A percentile compares a stretch with the other conserved stretches of the same genome.
These are phyloP conservation scores for Aspergillus eucalypticola DNA, from an alignment of 2,329 filamentous ascomycete species.

Conservation along the genomic window DNA sequence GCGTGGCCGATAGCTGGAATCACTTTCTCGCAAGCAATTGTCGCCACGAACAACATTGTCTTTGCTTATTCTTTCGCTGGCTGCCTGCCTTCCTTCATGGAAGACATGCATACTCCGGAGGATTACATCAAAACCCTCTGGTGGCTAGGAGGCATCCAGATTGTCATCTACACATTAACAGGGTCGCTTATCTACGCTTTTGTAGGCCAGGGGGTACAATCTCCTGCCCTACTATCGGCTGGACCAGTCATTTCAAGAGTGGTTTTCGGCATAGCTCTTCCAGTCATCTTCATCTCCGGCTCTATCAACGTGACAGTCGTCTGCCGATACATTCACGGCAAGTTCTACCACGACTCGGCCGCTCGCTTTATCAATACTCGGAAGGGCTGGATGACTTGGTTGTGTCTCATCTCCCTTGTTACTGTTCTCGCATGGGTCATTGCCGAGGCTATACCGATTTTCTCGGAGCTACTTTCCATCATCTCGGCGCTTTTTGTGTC, in stretches of 20 bases:
- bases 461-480: conserved; percentile 27
- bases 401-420: conserved; percentile 16
- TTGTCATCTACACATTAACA: conserved; percentile 12
- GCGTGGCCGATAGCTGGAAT: conserved; percentile 19
- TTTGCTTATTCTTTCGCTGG: conserved; percentile 42
- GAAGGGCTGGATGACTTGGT: conserved; percentile 23
- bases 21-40: conserved; percentile 29
- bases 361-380: conserved; percentile 20
- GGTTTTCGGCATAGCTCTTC: conserved; percentile 12
- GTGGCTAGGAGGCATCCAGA: conserved; percentile 11
- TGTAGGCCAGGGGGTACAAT: conserved; percentile 27
- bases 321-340: conserved; percentile 22
- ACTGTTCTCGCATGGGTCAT: conserved; percentile 23
- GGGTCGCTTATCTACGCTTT: conserved; percentile 28
- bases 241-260: conserved; percentile 14
- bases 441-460: conserved; percentile 24
- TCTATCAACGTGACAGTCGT: conserved; percentile 25
- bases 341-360: conserved; percentile 19
- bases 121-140: conserved; percentile 13
- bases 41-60: conserved; percentile 31
- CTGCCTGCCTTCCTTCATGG: conserved; percentile 12
- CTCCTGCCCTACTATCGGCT: conserved; percentile 30
- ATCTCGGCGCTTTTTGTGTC: conserved; percentile 71
- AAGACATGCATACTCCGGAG: conserved; percentile 14
- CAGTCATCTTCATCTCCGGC: conserved; percentile 20